phyloP scores from a whole-genome alignment of 345 rosid species.

The Excoecaria agallocha region DNA sequence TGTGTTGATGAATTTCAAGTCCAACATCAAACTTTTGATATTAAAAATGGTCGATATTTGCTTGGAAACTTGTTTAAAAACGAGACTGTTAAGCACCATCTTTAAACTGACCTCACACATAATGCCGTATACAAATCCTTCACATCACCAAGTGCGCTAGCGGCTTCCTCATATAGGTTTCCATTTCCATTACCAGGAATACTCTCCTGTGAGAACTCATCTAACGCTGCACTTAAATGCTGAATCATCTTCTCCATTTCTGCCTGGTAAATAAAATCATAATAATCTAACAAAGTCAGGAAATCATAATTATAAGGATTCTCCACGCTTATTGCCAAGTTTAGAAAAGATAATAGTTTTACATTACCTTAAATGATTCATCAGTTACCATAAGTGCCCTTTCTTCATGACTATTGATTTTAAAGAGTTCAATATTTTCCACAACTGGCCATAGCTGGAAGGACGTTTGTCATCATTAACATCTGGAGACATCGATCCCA shows the following conservation, averaged over 20 bases:
- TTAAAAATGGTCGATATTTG: not conserved
- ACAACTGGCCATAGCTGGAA: not conserved
- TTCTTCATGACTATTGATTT: conserved; percentile 1
- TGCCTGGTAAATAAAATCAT: conserved; percentile 14
- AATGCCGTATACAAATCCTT: conserved; percentile 17
- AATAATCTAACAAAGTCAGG: not conserved
- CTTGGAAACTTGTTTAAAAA: not conserved
- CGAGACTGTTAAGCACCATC: not conserved
- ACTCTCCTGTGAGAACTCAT: not conserved
- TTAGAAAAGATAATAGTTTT: too few relatives aligned
- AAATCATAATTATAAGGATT: too few relatives aligned
- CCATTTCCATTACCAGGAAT: not conserved
- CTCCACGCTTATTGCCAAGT: not conserved
- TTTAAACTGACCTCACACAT: conserved; percentile 15
- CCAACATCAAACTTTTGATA: not conserved
- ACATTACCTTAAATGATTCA: conserved; percentile 16
- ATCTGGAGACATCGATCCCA: not conserved
- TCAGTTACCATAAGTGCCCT: not conserved
- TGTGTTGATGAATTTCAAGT: not conserved
- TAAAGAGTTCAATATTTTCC: conserved; percentile 15
- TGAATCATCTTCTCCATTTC: conserved; percentile 6
- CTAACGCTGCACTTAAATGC: conserved; percentile 13
- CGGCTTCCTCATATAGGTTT: not conserved
- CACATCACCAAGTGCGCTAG: conserved; percentile 11
- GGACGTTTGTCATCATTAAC: not conserved